A percentile compares a stretch with the other conserved stretches of the same genome.
phyloP scores from a whole-genome alignment of 495 filamentous ascomycete genomes.

The Jackrogersella minutella region DNA sequence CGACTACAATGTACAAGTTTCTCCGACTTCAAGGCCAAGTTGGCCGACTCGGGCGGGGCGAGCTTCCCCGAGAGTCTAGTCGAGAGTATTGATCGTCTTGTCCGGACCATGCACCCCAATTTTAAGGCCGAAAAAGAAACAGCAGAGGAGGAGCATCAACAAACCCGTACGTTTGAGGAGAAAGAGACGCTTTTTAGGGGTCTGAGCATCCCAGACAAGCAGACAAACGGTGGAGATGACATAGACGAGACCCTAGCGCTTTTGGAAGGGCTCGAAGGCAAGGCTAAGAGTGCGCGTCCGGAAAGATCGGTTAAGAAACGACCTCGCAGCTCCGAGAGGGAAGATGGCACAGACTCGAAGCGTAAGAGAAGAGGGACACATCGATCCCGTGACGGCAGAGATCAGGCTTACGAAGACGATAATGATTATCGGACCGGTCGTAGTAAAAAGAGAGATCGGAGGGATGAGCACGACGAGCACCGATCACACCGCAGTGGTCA shows the following conservation, averaged over 20 bases:
- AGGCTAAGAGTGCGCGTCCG: slow-evolving; percentile 52
- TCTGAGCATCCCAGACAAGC: slow-evolving; percentile 85
- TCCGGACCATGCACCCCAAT: slow-evolving; percentile 89
- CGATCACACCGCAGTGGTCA: slow-evolving; percentile 58
- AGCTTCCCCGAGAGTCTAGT: slow-evolving; percentile 91
- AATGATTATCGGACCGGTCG: slow-evolving; percentile 38
- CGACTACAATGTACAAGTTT: slow-evolving; percentile 76
- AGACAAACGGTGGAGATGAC: slow-evolving; percentile 65
- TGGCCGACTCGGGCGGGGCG: slow-evolving; percentile 76
- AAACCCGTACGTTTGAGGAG: slow-evolving; percentile 54
- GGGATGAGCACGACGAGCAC: slow-evolving; percentile 71
- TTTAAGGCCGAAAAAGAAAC: slow-evolving; percentile 63
- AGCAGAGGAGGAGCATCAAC: slow-evolving; percentile 53
- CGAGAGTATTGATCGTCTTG: slow-evolving; percentile 87
- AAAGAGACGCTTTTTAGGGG: slow-evolving; percentile 89
- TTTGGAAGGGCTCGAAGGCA: slow-evolving; percentile 84
- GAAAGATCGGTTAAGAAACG: slow-evolving; percentile 67
- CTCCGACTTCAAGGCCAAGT: slow-evolving; percentile 71
- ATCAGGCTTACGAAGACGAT: slow-evolving; percentile 51
- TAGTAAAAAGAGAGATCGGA: slow-evolving; percentile 53
- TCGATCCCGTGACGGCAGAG: slow-evolving; percentile 53
- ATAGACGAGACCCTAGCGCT: slow-evolving; percentile 95
- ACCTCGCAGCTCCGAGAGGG: slow-evolving; percentile 74
- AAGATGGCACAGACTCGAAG: slow-evolving; percentile 54
- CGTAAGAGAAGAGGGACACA: slow-evolving; percentile 52